A percentile compares a stretch with the other conserved stretches of the same genome.
phyloP scores from a whole-genome alignment of 192 early-diverging fungal species.

The Coemansia sp. region DNA sequence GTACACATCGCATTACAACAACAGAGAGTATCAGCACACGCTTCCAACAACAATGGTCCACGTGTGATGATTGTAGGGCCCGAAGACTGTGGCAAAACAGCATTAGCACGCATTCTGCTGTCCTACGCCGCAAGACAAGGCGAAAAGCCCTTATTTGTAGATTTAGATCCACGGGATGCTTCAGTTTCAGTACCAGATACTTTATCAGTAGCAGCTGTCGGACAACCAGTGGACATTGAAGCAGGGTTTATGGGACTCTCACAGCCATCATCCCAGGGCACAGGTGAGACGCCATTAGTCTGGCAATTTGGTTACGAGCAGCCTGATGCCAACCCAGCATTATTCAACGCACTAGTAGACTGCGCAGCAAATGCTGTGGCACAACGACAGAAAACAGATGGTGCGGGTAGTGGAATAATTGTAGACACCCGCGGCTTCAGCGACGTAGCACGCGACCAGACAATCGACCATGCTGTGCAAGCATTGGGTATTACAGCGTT shows the following conservation, averaged over 20 bases:
- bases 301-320: conserved; percentile 88
- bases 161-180: conserved; percentile 77
- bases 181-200: conserved; percentile 85
- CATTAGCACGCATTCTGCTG: conserved; percentile 78
- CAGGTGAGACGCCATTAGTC: conserved; percentile 72
- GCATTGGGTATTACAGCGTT: conserved; percentile 77
- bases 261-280: conserved; percentile 62
- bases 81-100: conserved; percentile 89
- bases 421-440: conserved; percentile 84
- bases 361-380: conserved; percentile 65
- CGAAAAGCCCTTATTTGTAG: conserved; percentile 75
- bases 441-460: conserved; percentile 72
- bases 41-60: conserved; percentile 25
- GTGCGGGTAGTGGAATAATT: conserved; percentile 68
- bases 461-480: conserved; percentile 70
- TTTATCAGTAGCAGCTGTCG: conserved; percentile 72
- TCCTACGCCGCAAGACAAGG: conserved; percentile 82
- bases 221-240: conserved; percentile 80
- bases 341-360: conserved; percentile 71
- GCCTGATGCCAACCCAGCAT: conserved; percentile 71
- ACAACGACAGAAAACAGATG: conserved; percentile 62
- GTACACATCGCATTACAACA: conserved; percentile 86
- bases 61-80: conserved; percentile 88
- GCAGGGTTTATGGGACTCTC: conserved; percentile 65
- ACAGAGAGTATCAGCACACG: conserved; percentile 52